Percentiles rank a stretch among this genome's conserved stretches.
Conservation (phyloP, 2,329 filamentous ascomycete species). For the Trichoderma endophyticum region DNA sequence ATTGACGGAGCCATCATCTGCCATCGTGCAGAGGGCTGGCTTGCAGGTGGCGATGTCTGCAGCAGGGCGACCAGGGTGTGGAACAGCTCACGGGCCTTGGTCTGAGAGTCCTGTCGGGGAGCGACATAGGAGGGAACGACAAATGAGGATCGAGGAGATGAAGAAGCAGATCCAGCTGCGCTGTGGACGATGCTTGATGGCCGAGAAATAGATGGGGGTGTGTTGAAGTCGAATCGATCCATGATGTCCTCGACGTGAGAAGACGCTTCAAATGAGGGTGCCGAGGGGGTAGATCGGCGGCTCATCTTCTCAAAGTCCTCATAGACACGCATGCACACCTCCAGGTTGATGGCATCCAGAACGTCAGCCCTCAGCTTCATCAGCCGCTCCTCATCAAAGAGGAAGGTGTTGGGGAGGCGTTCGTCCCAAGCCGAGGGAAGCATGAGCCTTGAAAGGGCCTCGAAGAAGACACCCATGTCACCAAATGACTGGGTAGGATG, state of each 20-base stretch:
- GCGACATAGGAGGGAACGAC: conserved; percentile 39
- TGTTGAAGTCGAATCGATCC: conserved; percentile 48
- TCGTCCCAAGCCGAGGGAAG: conserved; percentile 50
- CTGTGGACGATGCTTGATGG: conserved; percentile 53
- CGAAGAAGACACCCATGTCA: conserved; percentile 59
- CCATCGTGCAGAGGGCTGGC: conserved; percentile 48
- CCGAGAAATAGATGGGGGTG: conserved; percentile 42
- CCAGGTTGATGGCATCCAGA: conserved; percentile 59
- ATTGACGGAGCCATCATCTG: conserved; percentile 50
- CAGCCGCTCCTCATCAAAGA: conserved; percentile 64
- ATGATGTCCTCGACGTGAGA: conserved; percentile 10
- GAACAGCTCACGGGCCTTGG: conserved; percentile 49
- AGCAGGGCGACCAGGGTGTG: conserved; percentile 53
- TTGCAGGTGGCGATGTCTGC: conserved; percentile 46
- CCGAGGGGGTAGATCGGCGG: conserved; percentile 30
- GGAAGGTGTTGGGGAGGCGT: conserved; percentile 56
- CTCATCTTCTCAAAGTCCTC: conserved; percentile 50
- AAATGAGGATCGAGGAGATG: conserved; percentile 50
- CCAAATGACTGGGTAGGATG: conserved; percentile 46
- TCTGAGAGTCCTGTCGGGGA: conserved; percentile 40
- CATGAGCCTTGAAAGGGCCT: conserved; percentile 53
- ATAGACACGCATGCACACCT: conserved; percentile 60
- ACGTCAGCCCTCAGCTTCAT: conserved; percentile 59
- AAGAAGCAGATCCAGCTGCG: conserved; percentile 45
- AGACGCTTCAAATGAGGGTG: neutral